Evolutionary conservation across 148 eudicot genomes (phyloP).

Genomic region (Polygonum aviculare): DNA sequence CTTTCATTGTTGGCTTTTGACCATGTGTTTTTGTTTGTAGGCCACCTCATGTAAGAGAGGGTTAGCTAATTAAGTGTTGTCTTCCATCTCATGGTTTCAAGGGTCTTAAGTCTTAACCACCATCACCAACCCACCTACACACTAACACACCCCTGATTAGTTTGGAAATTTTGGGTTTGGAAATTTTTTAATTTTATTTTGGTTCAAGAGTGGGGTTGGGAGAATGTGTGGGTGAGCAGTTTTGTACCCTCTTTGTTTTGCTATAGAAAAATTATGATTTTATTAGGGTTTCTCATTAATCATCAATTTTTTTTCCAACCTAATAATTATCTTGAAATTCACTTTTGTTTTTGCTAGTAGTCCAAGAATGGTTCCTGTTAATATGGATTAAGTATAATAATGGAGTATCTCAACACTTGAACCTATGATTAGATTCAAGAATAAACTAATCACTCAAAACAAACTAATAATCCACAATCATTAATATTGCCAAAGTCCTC

Average conservation of each 20-base stretch:
- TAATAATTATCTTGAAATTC: background rate
- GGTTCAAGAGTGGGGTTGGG: background rate
- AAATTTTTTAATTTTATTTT: background rate
- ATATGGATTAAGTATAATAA: background rate
- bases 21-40: background rate
- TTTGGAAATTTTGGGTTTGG: background rate
- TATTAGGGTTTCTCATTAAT: background rate
- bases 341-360: too few species aligned
- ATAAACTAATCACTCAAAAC: background rate
- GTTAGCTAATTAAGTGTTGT: background rate
- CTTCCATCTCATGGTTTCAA: background rate
- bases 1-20: background rate
- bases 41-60: background rate
- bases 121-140: slow-evolving; percentile 9
- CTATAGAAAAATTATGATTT: background rate
- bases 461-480: too few species aligned
- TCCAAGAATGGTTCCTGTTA: background rate
- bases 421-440: background rate
- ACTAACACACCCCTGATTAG: background rate
- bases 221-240: background rate
- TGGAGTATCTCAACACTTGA: background rate
- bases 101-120: slow-evolving; percentile 7
- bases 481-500: background rate
- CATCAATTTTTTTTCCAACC: background rate
- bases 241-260: background rate